Percentiles rank a stretch among this genome's conserved stretches.
Evolutionary conservation across 2,329 filamentous ascomycete genomes (phyloP).

Genomic region (Ophiostoma populinum): DNA sequence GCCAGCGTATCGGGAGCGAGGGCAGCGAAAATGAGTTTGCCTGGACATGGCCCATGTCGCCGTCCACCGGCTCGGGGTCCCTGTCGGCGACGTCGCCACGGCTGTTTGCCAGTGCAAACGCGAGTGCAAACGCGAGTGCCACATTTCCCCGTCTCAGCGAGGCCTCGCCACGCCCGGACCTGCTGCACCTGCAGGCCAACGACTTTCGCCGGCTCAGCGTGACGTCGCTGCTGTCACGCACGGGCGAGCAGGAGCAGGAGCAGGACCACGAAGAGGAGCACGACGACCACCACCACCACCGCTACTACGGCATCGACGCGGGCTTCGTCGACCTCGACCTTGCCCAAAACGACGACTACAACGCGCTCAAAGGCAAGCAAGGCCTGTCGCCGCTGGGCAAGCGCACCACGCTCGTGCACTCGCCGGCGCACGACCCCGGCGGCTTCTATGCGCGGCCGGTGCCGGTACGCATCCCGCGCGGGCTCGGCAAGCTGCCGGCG

Average conservation of each 20-base stretch:
- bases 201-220: slow-evolving; percentile 37
- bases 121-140: no score
- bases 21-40: slow-evolving; percentile 11
- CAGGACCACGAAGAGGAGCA: neutral
- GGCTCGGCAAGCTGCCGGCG: slow-evolving; percentile 29
- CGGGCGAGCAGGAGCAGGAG: neutral
- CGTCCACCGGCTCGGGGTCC: slow-evolving; percentile 8
- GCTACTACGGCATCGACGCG: slow-evolving; percentile 52
- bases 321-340: slow-evolving; percentile 54
- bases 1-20: slow-evolving; percentile 9
- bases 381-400: slow-evolving; percentile 16
- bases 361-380: slow-evolving; percentile 22
- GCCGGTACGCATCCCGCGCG: slow-evolving; percentile 34
- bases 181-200: slow-evolving; percentile 3
- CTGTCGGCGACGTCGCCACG: slow-evolving; percentile 7
- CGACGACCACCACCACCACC: slow-evolving; percentile 14
- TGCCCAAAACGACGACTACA: slow-evolving; percentile 51
- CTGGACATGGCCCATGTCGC: slow-evolving; percentile 12
- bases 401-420: slow-evolving; percentile 12
- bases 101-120: no score
- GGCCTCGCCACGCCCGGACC: slow-evolving; percentile 1
- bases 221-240: slow-evolving; percentile 38
- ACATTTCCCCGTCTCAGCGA: slow-evolving; percentile 2
- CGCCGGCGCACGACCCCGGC: slow-evolving; percentile 25
- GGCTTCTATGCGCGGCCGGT: slow-evolving; percentile 58